These are phyloP conservation scores for Fusarium pilosicola DNA, from an alignment of 2,329 filamentous ascomycete genomes.

Conservation along the genomic window DNA sequence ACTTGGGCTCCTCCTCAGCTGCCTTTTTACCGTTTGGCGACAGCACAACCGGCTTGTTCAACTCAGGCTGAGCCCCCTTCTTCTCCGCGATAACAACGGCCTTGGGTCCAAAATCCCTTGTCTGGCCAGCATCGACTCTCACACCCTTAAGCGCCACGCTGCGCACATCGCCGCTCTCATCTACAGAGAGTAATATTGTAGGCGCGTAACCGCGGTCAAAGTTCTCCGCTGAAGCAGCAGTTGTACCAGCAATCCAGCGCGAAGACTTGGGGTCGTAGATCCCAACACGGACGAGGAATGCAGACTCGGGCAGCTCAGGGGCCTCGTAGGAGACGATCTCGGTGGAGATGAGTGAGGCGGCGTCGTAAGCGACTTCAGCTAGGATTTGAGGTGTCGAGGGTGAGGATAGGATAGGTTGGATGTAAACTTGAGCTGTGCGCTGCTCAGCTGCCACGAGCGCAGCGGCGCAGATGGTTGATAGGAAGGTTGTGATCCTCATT, in stretches of 20 bases:
- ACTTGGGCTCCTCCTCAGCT: conserved; percentile 67
- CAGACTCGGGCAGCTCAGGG: conserved; percentile 60
- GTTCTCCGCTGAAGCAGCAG: conserved; percentile 65
- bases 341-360: conserved; percentile 54
- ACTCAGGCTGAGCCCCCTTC: conserved; percentile 64
- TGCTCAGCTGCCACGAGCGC: conserved; percentile 53
- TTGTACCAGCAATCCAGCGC: conserved; percentile 65
- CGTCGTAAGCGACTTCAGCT: conserved; percentile 67
- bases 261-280: conserved; percentile 60
- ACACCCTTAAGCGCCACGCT: conserved; percentile 66
- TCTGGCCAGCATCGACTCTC: conserved; percentile 70
- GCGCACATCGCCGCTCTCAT: conserved; percentile 56
- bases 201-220: conserved; percentile 71
- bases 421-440: conserved; percentile 62
- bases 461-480: conserved; percentile 57
- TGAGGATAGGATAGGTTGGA: conserved; percentile 59
- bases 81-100: conserved; percentile 60
- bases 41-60: conserved; percentile 73
- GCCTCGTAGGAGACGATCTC: conserved; percentile 65
- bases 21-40: conserved; percentile 68
- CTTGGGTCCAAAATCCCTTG: conserved; percentile 72
- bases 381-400: conserved; percentile 54
- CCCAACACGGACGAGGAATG: conserved; percentile 66
- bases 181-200: conserved; percentile 64
- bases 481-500: conserved; percentile 56